phyloP scores from a whole-genome alignment of 1,284 basidiomycete genomes.

The Sporisorium scitamineum region DNA sequence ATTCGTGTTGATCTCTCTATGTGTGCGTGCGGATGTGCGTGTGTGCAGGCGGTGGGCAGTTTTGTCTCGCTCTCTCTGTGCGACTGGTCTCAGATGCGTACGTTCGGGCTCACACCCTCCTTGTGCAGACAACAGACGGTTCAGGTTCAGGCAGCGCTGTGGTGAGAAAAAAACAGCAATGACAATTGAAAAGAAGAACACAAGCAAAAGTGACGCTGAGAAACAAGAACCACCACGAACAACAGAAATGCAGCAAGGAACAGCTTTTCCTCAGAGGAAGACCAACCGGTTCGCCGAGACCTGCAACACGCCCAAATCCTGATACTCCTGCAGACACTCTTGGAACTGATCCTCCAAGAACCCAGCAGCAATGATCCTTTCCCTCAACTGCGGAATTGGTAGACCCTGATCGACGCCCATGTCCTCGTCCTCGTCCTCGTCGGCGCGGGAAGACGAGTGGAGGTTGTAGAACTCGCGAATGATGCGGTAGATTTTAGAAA shows the following conservation, averaged over 20 bases:
- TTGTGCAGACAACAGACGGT: no score
- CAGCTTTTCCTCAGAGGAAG: constrained; percentile 42
- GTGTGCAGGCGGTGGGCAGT: no score
- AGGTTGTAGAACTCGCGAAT: constrained; percentile 59
- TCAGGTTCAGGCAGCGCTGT: no score
- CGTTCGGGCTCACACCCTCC: no score
- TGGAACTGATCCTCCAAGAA: constrained; percentile 55
- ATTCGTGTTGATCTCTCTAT: no score
- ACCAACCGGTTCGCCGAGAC: constrained; percentile 18
- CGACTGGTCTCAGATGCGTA: no score
- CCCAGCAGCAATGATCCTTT: constrained; percentile 37
- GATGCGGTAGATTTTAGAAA: constrained; percentile 66
- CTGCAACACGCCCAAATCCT: constrained; percentile 44
- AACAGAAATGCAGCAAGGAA: not conserved
- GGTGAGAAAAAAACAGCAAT: no score
- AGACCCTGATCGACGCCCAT: constrained; percentile 14
- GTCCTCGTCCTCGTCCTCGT: constrained; percentile 10
- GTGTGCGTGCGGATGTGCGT: no score
- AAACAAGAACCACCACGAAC: no score
- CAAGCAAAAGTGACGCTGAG: no score
- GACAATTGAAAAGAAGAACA: no score
- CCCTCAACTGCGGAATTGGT: constrained; percentile 9
- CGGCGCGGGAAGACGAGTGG: not conserved
- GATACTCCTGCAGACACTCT: constrained; percentile 48
- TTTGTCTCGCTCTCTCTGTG: no score